Evolutionary conservation across 2,329 filamentous ascomycete species (phyloP).

Genomic region (Rhynchosporium graminicola): DNA sequence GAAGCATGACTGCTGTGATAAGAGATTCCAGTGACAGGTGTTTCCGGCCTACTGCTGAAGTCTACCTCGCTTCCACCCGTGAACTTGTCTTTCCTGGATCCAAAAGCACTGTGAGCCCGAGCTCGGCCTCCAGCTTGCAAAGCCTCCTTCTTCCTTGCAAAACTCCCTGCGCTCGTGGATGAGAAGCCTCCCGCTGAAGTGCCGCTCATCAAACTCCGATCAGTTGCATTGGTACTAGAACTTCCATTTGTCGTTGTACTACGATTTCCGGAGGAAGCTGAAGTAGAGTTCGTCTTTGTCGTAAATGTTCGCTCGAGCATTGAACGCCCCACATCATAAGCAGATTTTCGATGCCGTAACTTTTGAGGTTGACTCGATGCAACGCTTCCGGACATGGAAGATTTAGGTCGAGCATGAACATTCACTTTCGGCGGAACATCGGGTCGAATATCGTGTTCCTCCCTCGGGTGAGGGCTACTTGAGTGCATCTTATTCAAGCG

Average conservation of each 20-base stretch:
- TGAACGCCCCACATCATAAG: conserved; percentile 72
- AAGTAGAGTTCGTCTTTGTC: conserved; percentile 83
- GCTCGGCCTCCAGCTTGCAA: conserved; percentile 49
- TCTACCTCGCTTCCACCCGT: conserved; percentile 32
- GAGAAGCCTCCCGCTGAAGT: conserved; percentile 88
- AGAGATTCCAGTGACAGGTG: conserved; percentile 74
- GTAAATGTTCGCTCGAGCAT: conserved; percentile 79
- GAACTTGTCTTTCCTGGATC: conserved; percentile 52
- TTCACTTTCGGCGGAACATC: conserved; percentile 51
- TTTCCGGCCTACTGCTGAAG: conserved; percentile 58
- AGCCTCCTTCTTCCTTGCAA: conserved; percentile 69
- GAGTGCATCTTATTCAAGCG: conserved; percentile 53
- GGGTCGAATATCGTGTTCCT: conserved; percentile 31
- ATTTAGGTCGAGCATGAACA: conserved; percentile 56
- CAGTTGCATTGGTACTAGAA: conserved; percentile 74
- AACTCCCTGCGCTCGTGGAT: conserved; percentile 91
- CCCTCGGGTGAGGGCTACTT: conserved; percentile 25
- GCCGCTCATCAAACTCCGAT: conserved; percentile 90
- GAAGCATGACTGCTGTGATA: conserved; percentile 84
- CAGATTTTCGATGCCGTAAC: conserved; percentile 68
- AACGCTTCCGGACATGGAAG: conserved; percentile 52
- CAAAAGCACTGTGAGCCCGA: conserved; percentile 66
- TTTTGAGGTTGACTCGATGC: conserved; percentile 44
- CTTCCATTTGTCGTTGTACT: conserved; percentile 66
- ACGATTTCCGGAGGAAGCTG: conserved; percentile 70